Evolutionary conservation across 805 yeast species (phyloP).

Genomic region (Spathaspora gorwiae): DNA sequence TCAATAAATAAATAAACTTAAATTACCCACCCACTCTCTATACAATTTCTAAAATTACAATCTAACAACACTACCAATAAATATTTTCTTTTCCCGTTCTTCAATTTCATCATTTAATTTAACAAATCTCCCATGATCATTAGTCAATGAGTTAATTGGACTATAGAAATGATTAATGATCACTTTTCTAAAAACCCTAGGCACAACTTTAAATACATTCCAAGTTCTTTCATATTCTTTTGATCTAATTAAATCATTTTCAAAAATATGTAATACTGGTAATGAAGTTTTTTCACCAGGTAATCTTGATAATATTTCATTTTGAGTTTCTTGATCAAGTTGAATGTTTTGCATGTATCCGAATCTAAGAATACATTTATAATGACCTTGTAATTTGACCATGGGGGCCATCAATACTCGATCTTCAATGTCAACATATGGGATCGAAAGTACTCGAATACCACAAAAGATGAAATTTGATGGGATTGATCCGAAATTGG

Average conservation of each 20-base stretch:
- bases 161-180: constrained; percentile 22
- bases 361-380: constrained; percentile 44
- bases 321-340: constrained; percentile 16
- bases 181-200: constrained; percentile 12
- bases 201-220: constrained; percentile 14
- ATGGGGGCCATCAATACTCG: constrained; percentile 36
- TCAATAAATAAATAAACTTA: too few species aligned
- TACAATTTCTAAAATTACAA: constrained; percentile 8
- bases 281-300: constrained; percentile 13
- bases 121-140: constrained; percentile 18
- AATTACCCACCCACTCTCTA: neutral
- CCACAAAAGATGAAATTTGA: constrained; percentile 42
- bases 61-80: constrained; percentile 23
- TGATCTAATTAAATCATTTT: constrained; percentile 22
- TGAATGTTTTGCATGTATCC: constrained; percentile 46
- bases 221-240: constrained; percentile 14
- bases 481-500: constrained; percentile 42
- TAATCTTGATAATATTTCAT: constrained; percentile 16
- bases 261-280: constrained; percentile 27
- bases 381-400: constrained; percentile 39
- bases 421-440: constrained; percentile 37
- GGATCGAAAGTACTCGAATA: constrained; percentile 38
- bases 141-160: constrained; percentile 21
- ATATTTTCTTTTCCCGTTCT: constrained; percentile 19
- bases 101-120: constrained; percentile 16